Conservation (phyloP, 2,329 filamentous ascomycete genomes). For the Calonectria pseudoreteaudii region DNA sequence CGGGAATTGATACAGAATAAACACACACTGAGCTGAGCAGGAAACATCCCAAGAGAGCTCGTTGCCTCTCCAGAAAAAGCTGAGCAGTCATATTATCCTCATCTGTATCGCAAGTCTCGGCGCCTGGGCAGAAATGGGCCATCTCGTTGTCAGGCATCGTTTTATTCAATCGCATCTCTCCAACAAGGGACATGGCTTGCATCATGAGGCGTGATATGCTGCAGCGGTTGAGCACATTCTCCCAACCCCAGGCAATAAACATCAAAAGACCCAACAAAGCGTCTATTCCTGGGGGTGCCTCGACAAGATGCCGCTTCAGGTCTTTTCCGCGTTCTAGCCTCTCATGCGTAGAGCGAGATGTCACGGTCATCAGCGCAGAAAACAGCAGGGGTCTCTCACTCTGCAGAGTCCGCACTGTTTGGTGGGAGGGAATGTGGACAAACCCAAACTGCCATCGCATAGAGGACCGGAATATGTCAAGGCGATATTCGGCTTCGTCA, state of each 20-base stretch:
- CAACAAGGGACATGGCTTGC: background rate
- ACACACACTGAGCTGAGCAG: slow-evolving; percentile 12
- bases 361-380: background rate
- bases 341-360: background rate
- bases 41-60: slow-evolving; percentile 16
- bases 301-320: background rate
- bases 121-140: background rate
- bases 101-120: background rate
- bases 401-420: background rate
- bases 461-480: background rate
- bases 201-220: slow-evolving; percentile 8
- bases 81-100: background rate
- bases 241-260: slow-evolving; percentile 14
- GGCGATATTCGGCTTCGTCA: background rate
- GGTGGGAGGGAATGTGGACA: background rate
- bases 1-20: background rate
- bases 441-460: background rate
- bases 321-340: background rate
- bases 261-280: background rate
- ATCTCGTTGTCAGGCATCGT: background rate
- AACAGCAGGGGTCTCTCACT: background rate
- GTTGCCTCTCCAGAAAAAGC: background rate
- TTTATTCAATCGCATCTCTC: background rate
- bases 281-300: background rate
- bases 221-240: slow-evolving; percentile 1